Evolutionary conservation across 306 rosid species (phyloP).

Genomic region (Astragalus membranaceus): DNA sequence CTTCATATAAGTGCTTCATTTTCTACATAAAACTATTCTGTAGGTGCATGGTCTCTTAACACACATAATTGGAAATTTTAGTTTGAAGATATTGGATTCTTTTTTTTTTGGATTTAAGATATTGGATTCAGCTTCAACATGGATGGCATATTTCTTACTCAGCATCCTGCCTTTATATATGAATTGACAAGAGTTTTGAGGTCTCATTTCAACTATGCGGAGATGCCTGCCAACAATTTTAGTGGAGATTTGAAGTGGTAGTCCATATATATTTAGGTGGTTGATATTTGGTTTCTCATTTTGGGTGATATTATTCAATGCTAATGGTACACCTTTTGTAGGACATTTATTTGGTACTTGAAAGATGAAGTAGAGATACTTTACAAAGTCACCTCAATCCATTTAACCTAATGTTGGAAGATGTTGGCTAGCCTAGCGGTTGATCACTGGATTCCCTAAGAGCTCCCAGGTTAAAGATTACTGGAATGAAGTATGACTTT

Average conservation of each 20-base stretch:
- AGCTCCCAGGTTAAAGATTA: neutral
- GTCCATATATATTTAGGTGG: neutral
- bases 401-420: neutral
- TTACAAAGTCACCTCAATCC: neutral
- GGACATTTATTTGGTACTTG: neutral
- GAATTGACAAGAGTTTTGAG: neutral
- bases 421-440: neutral
- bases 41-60: neutral
- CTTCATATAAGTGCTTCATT: neutral
- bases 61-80: neutral
- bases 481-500: neutral
- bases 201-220: neutral
- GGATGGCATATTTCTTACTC: neutral
- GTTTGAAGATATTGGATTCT: conserved; percentile 1
- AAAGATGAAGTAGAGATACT: neutral
- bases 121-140: neutral
- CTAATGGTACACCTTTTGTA: conserved; percentile 3
- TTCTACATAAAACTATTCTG: neutral
- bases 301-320: neutral
- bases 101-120: neutral
- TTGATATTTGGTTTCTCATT: conserved; percentile 1
- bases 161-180: neutral
- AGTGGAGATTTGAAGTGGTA: conserved; percentile 4
- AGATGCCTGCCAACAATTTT: conserved; percentile 6
- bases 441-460: neutral